Percentiles rank a stretch among this genome's conserved stretches.
Conservation (phyloP, 331 rosid species). For the Saraca asoca region DNA sequence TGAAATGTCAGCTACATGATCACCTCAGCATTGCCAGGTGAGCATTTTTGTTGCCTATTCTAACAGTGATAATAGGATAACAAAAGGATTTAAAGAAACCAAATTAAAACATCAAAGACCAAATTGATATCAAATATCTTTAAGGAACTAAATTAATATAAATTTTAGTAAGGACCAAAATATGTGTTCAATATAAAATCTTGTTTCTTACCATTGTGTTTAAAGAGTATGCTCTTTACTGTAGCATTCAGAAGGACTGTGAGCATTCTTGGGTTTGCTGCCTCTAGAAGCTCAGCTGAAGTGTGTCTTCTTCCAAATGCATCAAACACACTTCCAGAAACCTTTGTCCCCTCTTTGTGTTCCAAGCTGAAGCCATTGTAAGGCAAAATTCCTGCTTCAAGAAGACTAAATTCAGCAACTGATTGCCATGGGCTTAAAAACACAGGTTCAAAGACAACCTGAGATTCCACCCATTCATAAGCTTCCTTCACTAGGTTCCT, state of each 20-base stretch:
- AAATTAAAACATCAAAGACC: too few species aligned
- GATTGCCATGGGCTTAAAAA: conserved; percentile 58
- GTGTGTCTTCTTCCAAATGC: conserved; percentile 57
- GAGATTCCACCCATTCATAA: conserved; percentile 74
- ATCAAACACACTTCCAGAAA: conserved; percentile 64
- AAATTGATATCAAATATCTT: too few species aligned
- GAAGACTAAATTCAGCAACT: conserved; percentile 63
- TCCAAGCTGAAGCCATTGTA: conserved; percentile 72
- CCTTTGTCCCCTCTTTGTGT: conserved; percentile 66
- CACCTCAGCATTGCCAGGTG: too few species aligned
- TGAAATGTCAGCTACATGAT: too few species aligned
- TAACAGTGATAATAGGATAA: too few species aligned
- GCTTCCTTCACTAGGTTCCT: conserved; percentile 51
- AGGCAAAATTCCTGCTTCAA: conserved; percentile 72
- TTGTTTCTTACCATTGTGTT: conserved; percentile 45
- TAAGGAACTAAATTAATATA: too few species aligned
- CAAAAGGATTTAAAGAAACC: too few species aligned
- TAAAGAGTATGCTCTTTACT: conserved; percentile 57
- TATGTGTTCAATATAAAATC: too few species aligned
- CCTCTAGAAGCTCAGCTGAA: conserved; percentile 61
- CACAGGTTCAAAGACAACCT: conserved; percentile 56
- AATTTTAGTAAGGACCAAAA: too few species aligned
- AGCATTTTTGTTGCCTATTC: too few species aligned
- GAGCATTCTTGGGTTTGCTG: conserved; percentile 53
- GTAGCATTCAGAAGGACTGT: conserved; percentile 65